Evolutionary conservation across 2,329 filamentous ascomycete species (phyloP), one percentile per base, ranked within the genome.

Genomic region (Dendrostoma leiphaemia): DNA sequence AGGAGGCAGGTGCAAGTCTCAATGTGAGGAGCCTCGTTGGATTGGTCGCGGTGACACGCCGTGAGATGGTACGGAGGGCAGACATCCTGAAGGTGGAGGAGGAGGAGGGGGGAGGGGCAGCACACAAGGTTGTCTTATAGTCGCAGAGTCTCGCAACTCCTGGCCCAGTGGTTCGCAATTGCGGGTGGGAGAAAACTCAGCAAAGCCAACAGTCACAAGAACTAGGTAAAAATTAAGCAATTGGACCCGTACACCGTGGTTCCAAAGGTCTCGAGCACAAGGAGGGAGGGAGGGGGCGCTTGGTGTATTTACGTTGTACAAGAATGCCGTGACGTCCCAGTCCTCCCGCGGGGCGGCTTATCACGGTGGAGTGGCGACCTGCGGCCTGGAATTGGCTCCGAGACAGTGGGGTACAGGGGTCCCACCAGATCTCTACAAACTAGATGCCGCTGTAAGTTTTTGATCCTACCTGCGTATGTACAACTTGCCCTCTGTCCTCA

Each of bases 11-110:
- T 21, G 38, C 44, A 52, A 29, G 40, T 21, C 51, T 55, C 15
- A 59, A 56, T n/a, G 58, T 48, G 50, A 56, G 19, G 15, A 56
- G 17, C 7, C 54, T 49, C 24, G 37, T 29, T 13, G 57, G 51
- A 50, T 37, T 54, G 37, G 46, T 35, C 13, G 50, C 46, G 45
- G 54, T 43, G 21, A 44, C 31, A 28, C 54, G 54, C 53, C 57
- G 50, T 31, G 37, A 56, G 46, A 29, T 59, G 40, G 28, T 59
- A 23, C 24, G 54, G 24, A 56, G 61, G 43, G 57, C 53, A 48
- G 46, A 57, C 57, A 59, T 59, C 8, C 23, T 51, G 48, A 38
- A 10, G 23, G 34, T 24, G 13, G 19, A 8, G 23, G 29, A 12
- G 10, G 15, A 24, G 38, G n/a, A n/a, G n/a, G n/a, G n/a, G n/a